A percentile compares a stretch with the other conserved stretches of the same genome.
These are phyloP conservation scores for Phytophthora pisi DNA, from an alignment of 352 stramenopile species.

Conservation along the genomic window DNA sequence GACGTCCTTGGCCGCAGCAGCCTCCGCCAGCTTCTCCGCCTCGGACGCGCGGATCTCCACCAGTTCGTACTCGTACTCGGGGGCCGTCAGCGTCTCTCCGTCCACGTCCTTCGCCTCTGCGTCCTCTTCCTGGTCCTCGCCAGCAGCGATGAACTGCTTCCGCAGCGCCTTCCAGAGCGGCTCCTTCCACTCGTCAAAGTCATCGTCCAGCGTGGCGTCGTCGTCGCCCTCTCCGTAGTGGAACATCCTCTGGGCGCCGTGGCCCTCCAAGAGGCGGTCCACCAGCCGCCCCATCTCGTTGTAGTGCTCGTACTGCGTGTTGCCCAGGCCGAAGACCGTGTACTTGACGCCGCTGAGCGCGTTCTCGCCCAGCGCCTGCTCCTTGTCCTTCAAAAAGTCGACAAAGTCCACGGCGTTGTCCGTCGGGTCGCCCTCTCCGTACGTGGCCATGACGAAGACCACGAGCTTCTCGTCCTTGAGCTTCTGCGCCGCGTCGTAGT, in stretches of 20 bases:
- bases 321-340: conserved; percentile 98
- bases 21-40: conserved; percentile 16
- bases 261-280: conserved; percentile 85
- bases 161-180: conserved; percentile 84
- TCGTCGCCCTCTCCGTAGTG: conserved; percentile 96
- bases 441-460: conserved; percentile 97
- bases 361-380: conserved; percentile 20
- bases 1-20: conserved; percentile 21
- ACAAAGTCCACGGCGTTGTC: conserved; percentile 97
- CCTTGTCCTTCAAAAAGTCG: conserved; percentile 88
- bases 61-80: conserved; percentile 66
- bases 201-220: conserved; percentile 93
- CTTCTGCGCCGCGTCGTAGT: conserved; percentile 85
- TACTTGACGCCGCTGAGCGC: conserved; percentile 81
- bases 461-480: conserved; percentile 63
- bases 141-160: conserved; percentile 60
- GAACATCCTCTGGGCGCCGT: conserved; percentile 88
- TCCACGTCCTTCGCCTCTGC: conserved; percentile 1
- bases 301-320: conserved; percentile 99
- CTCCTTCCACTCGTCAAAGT: conserved; percentile 96
- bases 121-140: conserved; percentile 25
- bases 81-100: conserved; percentile 33
- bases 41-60: conserved; percentile 46
- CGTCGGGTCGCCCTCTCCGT: conserved; percentile 98
- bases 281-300: conserved; percentile 96